Evolutionary conservation across 1,139 yeast genomes (phyloP).

Genomic region (Arxiozyma telluris): DNA sequence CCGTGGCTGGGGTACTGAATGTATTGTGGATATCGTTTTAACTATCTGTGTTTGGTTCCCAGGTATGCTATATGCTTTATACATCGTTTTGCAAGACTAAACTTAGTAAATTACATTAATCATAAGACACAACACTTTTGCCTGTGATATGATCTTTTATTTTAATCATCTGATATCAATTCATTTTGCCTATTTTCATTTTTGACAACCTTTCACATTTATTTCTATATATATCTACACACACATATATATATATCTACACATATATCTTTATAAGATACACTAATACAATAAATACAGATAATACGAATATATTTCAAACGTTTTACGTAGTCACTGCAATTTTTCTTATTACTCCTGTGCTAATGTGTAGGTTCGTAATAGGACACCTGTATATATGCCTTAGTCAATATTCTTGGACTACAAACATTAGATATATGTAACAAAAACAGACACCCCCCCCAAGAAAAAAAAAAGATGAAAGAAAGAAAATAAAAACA

Average conservation of each 20-base stretch:
- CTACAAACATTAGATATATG: too few species aligned
- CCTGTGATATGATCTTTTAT: not conserved
- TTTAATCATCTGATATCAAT: not conserved
- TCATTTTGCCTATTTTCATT: not conserved
- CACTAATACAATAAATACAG: not conserved
- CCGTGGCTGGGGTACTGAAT: constrained; percentile 51
- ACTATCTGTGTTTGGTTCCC: constrained; percentile 64
- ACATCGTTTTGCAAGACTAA: constrained; percentile 39
- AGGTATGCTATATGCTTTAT: constrained; percentile 64
- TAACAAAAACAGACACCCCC: too few species aligned
- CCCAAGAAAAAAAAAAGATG: too few species aligned
- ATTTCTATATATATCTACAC: not conserved
- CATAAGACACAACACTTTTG: not conserved
- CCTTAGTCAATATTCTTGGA: not conserved
- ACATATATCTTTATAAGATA: not conserved
- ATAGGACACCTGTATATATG: too few species aligned
- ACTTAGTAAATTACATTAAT: constrained; percentile 2
- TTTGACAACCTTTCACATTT: not conserved
- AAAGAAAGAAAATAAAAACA: too few species aligned
- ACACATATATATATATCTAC: not conserved
- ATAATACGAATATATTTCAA: not conserved
- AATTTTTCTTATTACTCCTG: not conserved
- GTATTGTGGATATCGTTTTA: constrained; percentile 53
- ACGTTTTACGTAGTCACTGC: too few species aligned
- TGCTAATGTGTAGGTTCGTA: not conserved